Evolutionary conservation across 2,329 filamentous ascomycete genomes (phyloP), one percentile per base, ranked within the genome.

Genomic region (Neophaeococcomyces mojaviensis): DNA sequence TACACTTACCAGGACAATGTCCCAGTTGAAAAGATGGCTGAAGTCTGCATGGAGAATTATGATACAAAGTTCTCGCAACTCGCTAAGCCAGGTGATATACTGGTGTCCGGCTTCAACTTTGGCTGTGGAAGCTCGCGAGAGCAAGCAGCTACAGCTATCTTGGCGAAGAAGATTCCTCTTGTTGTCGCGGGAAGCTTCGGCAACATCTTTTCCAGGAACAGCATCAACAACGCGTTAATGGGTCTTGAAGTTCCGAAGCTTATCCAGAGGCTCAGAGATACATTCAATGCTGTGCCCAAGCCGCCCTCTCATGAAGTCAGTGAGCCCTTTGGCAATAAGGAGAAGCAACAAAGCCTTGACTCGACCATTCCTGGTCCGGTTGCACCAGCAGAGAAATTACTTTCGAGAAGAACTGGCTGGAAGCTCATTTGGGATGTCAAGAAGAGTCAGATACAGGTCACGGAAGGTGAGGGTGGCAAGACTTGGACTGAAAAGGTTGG

Each of bases 1-100:
- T 88, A 87, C 64, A 96, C 89, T 0, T 97, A 97, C 66, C 87
- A 94, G 61, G 89, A 97, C 60, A 77, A 86, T 58, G 74, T 97
- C 1, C 69, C 84, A 0, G 71, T 68, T 0, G 83, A 87, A 50
- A 79, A 79, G 47, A 96, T 97, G 90, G 87, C 88, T 0, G 72
- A 85, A 54, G 88, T 89, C 0, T 89, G 85, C 65, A 96, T 97
- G 88, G 77, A 84, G 62, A 97, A 97, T 73, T 97, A 95, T 68
- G 90, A 97, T 61, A 68, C 76, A 0, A 62, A 71, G 0, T 96
- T 96, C 62, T 64, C 73, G 8, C 64, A 67, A 1, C 71, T 82
- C 30, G 82, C 84, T 37, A 76, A 76, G 53, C 61, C 77, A 0
- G 81, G 79, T 39, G 89, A 97, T 58, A 86, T 96, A 45, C 76